Percentiles rank a stretch among this genome's conserved stretches.
These are phyloP conservation scores for Curvularia sp. DNA, from an alignment of 2,329 filamentous ascomycete genomes.

Conservation along the genomic window DNA sequence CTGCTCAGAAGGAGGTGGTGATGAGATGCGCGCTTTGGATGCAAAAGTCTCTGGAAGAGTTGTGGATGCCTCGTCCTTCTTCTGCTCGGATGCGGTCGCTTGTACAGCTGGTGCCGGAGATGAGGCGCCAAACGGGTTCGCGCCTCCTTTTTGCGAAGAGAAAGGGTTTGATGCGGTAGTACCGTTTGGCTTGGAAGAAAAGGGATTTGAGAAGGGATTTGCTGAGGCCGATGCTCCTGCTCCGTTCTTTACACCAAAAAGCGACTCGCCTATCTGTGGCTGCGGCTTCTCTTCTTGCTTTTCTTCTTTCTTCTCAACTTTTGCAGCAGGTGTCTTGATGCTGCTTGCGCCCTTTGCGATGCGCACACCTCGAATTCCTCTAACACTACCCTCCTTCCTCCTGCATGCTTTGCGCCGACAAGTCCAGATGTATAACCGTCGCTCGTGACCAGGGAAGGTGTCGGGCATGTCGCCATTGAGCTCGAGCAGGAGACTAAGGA, in stretches of 20 bases:
- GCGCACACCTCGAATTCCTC: slow-evolving; percentile 74
- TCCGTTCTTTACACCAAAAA: slow-evolving; percentile 70
- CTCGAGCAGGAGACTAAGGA: slow-evolving; percentile 86
- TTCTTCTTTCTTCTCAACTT: slow-evolving; percentile 28
- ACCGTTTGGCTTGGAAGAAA: slow-evolving; percentile 56
- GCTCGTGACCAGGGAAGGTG: slow-evolving; percentile 83
- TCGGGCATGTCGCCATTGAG: slow-evolving; percentile 90
- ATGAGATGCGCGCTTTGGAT: slow-evolving; percentile 67
- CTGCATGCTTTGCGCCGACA: slow-evolving; percentile 81
- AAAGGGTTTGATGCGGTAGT: slow-evolving; percentile 63
- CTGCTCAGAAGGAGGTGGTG: slow-evolving; percentile 46
- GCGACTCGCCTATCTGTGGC: slow-evolving; percentile 67
- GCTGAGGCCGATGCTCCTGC: slow-evolving; percentile 26
- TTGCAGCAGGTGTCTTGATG: slow-evolving; percentile 26
- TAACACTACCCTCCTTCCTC: slow-evolving; percentile 80
- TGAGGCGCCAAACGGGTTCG: slow-evolving; percentile 53
- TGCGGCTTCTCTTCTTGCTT: slow-evolving; percentile 45
- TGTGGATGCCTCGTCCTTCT: slow-evolving; percentile 34
- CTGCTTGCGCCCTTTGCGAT: slow-evolving; percentile 52
- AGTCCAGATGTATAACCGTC: slow-evolving; percentile 84
- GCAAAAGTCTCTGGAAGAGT: slow-evolving; percentile 79
- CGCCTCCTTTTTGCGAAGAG: slow-evolving; percentile 44
- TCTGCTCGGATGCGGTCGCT: slow-evolving; percentile 22
- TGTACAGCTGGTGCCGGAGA: slow-evolving; percentile 44
- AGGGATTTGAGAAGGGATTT: slow-evolving; percentile 62